Percentiles rank a stretch among this genome's conserved stretches.
phyloP scores from a whole-genome alignment of 805 yeast genomes.

The Torulaspora maleeae region DNA sequence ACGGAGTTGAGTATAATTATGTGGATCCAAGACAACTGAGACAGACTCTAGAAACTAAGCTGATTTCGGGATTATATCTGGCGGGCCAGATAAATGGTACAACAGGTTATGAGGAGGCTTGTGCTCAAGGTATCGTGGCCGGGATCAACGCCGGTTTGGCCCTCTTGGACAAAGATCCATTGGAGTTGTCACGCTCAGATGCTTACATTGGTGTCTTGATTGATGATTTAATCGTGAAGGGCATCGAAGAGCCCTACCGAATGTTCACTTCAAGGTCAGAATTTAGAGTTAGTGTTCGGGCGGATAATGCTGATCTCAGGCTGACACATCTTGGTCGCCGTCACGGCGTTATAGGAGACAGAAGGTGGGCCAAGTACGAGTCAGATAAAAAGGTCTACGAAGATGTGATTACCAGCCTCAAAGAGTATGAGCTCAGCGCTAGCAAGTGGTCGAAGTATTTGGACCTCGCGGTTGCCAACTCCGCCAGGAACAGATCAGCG shows the following conservation, averaged over 20 bases:
- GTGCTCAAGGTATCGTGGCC: slow-evolving; percentile 92
- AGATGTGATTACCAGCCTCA: slow-evolving; percentile 44
- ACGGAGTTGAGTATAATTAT: slow-evolving; percentile 98
- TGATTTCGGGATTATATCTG: slow-evolving; percentile 68
- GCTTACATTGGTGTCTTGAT: slow-evolving; percentile 90
- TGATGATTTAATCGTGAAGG: slow-evolving; percentile 91
- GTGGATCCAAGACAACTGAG: slow-evolving; percentile 87
- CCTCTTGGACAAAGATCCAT: slow-evolving; percentile 38
- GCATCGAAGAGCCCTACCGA: slow-evolving; percentile 94
- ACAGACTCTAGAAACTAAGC: slow-evolving; percentile 74
- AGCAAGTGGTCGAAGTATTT: slow-evolving; percentile 56
- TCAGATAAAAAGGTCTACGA: slow-evolving; percentile 45
- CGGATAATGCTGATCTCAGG: slow-evolving; percentile 91
- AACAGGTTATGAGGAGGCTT: slow-evolving; percentile 98
- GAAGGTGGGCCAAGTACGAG: slow-evolving; percentile 48
- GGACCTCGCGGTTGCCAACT: slow-evolving; percentile 49
- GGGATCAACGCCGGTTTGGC: slow-evolving; percentile 88
- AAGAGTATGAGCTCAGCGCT: slow-evolving; percentile 46
- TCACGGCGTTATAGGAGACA: slow-evolving; percentile 61
- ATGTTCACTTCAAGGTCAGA: slow-evolving; percentile 98
- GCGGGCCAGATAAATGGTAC: slow-evolving; percentile 99
- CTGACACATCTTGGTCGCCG: slow-evolving; percentile 64
- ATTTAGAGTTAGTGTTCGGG: slow-evolving; percentile 80
- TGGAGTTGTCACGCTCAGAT: slow-evolving; percentile 66
- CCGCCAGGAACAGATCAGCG: slow-evolving; percentile 53